phyloP scores from a whole-genome alignment of 2,329 filamentous ascomycete genomes.

The Ophiostoma ips region DNA sequence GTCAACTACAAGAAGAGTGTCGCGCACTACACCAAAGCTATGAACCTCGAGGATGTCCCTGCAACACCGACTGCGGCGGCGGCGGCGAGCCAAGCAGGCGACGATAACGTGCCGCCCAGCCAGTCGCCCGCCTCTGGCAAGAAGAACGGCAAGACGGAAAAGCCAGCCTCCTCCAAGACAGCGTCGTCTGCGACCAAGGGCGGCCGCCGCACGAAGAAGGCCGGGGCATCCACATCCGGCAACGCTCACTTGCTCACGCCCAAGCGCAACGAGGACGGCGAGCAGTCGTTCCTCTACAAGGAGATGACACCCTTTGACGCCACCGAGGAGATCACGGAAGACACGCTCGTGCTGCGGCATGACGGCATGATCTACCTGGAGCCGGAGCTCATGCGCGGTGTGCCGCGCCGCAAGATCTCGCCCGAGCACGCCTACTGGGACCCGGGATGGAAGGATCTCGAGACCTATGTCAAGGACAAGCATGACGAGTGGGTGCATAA shows the following conservation, averaged over 20 bases:
- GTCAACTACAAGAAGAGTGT: background rate
- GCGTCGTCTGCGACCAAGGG: background rate
- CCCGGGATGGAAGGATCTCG: conserved; percentile 34
- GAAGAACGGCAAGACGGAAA: background rate
- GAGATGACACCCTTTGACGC: background rate
- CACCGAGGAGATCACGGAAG: conserved; percentile 29
- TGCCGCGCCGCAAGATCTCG: conserved; percentile 38
- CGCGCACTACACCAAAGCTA: background rate
- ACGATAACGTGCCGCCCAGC: background rate
- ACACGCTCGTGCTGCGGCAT: conserved; percentile 31
- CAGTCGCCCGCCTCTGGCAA: background rate
- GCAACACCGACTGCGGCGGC: background rate
- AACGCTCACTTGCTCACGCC: background rate
- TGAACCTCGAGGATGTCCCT: background rate
- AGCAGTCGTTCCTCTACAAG: background rate
- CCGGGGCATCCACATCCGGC: background rate
- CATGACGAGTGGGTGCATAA: conserved; percentile 35
- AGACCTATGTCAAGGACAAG: conserved; percentile 27
- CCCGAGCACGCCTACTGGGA: conserved; percentile 42
- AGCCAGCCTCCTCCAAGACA: background rate
- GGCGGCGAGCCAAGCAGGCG: background rate
- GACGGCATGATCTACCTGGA: conserved; percentile 35
- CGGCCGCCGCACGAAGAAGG: background rate
- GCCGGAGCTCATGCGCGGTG: conserved; percentile 37
- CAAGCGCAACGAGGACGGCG: background rate